Evolutionary conservation across 2,329 filamentous ascomycete genomes (phyloP).

Genomic region (Xylariaceae sp.): DNA sequence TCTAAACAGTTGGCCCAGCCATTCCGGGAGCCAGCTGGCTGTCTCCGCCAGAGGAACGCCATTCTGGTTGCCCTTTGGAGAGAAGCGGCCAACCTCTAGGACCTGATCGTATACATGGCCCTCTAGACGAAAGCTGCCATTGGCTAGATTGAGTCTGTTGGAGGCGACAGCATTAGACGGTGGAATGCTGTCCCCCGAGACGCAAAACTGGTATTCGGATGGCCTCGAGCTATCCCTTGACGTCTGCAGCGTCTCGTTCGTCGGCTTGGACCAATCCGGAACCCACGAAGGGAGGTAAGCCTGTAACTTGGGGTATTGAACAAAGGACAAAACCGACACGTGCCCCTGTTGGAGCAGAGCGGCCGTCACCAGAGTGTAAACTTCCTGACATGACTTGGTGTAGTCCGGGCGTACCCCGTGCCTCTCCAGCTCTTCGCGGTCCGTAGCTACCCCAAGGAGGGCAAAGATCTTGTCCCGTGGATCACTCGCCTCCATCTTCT

Average conservation of each 20-base stretch:
- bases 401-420: constrained; percentile 19
- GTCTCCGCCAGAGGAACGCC: constrained; percentile 1
- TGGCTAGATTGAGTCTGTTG: background rate
- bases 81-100: constrained; percentile 1
- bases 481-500: constrained; percentile 17
- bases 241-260: constrained; percentile 18
- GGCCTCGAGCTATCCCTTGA: constrained; percentile 1
- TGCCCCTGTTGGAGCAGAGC: constrained; percentile 14
- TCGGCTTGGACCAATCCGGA: constrained; percentile 20
- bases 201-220: constrained; percentile 1
- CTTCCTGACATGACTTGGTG: constrained; percentile 13
- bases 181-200: background rate
- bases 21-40: constrained; percentile 4
- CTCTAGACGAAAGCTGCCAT: background rate
- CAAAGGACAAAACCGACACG: constrained; percentile 17
- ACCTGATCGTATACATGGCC: constrained; percentile 2
- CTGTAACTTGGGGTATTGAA: constrained; percentile 11
- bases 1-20: constrained; percentile 9
- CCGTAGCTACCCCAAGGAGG: constrained; percentile 13
- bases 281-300: constrained; percentile 21
- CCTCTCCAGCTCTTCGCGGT: constrained; percentile 4
- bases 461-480: constrained; percentile 24
- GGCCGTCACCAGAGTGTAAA: constrained; percentile 17
- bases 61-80: background rate
- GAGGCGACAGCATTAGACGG: background rate